phyloP scores from a whole-genome alignment of 352 stramenopile species.

The Phytophthora colocasiae region DNA sequence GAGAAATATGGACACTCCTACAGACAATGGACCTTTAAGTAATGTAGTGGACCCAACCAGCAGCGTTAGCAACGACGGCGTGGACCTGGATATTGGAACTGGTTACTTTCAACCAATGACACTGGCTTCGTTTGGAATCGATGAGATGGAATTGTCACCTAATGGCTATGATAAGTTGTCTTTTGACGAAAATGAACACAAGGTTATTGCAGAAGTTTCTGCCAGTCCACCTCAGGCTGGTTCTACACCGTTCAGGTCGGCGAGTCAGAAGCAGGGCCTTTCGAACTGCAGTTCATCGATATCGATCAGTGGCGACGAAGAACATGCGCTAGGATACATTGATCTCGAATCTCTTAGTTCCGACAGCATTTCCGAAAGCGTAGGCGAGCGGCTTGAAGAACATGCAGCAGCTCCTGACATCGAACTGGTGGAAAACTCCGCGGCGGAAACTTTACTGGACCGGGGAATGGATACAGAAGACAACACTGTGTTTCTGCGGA shows the following conservation, averaged over 20 bases:
- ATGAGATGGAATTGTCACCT: slow-evolving; percentile 54
- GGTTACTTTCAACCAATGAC: slow-evolving; percentile 43
- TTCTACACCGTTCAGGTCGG: neutral
- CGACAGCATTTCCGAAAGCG: too few relatives aligned
- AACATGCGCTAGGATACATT: too few relatives aligned
- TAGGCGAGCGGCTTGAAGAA: too few relatives aligned
- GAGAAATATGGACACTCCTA: too few relatives aligned
- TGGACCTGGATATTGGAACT: slow-evolving; percentile 12
- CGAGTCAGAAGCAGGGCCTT: neutral
- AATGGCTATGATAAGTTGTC: slow-evolving; percentile 5
- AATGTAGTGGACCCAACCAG: neutral
- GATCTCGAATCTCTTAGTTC: too few relatives aligned
- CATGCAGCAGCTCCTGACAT: too few relatives aligned
- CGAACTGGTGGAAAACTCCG: too few relatives aligned
- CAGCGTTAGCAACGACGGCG: neutral
- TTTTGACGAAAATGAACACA: neutral
- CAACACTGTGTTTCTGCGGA: too few relatives aligned
- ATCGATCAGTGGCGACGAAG: too few relatives aligned
- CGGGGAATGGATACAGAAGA: too few relatives aligned
- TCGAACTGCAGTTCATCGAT: neutral
- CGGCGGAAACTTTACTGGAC: too few relatives aligned
- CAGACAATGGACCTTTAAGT: neutral
- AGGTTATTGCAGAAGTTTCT: neutral
- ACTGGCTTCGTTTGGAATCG: slow-evolving; percentile 50
- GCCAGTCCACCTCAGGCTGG: neutral